These are phyloP conservation scores for Penicillium sp. DNA, from an alignment of 2,329 filamentous ascomycete genomes.

Conservation along the genomic window DNA sequence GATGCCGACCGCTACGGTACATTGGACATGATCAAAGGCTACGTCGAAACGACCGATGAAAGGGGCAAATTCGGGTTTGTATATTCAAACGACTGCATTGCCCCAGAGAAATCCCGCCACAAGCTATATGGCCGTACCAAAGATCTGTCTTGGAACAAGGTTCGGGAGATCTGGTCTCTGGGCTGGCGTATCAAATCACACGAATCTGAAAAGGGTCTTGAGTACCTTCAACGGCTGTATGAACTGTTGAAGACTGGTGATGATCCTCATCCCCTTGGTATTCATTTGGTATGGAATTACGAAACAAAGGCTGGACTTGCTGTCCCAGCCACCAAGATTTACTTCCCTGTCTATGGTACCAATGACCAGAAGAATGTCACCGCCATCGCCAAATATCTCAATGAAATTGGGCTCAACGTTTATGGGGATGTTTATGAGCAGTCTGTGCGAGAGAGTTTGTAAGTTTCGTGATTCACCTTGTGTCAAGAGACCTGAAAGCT, in stretches of 20 bases:
- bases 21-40: neutral
- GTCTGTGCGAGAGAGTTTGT: neutral
- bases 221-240: neutral
- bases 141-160: neutral
- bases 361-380: neutral
- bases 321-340: neutral
- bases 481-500: neutral
- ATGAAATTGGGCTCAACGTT: too few species aligned
- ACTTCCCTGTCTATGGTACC: neutral
- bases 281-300: neutral
- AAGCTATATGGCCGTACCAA: neutral
- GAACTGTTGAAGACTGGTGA: neutral
- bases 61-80: neutral
- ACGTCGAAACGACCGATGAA: neutral
- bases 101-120: neutral
- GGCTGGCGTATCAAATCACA: neutral
- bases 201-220: neutral
- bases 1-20: neutral
- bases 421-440: neutral
- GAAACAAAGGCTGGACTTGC: neutral
- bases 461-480: neutral
- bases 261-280: neutral
- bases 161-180: neutral
- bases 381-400: too few species aligned
- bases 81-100: neutral